Base-by-base conservation (phyloP, 2,329 filamentous ascomycete species). In the Myriosclerotinia duriaeana region DNA sequence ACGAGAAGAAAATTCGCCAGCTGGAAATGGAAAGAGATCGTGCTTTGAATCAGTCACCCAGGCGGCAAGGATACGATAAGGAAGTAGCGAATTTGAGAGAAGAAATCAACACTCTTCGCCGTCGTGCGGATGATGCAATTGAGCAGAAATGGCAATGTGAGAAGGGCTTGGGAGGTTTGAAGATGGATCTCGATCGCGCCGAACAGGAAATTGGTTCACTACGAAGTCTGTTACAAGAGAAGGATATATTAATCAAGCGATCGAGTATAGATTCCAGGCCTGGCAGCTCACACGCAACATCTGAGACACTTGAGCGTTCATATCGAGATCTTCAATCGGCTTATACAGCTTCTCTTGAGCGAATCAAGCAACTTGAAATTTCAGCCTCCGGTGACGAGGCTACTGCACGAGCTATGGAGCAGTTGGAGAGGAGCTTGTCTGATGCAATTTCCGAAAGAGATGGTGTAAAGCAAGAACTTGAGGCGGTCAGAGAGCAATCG, bases 91-190 rank as follows among this genome's bases (percentile, higher is more conserved):
- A 85, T 69, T 82, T 98, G 53, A 89, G 93, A 68, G 87, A 89
- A 34, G 95, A 99, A 76, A 90, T 99, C 69, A 91, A 90, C 62
- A 85, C 89, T 20, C 83, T 99, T 66, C 88, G 95, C 53, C 89
- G 89, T 69, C 88, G 95, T 64, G 94, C 94, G 40, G 94, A 99
- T 73, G 94, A 98, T 70, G 94, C 94, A 20, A 84, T 98, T 17
- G 92, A 97, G 75, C 91, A 96, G 74, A 98, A 98, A 78, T 98
- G 92, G 89, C 90, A 96, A 76, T 94, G 93, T 69, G 94, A 97
- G 79, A 96, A 96, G 79, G 92, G 92, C 22, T 81, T 98, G 2
- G 85, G 87, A 63, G 92, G 93, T 65, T 80, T 98, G 66, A 96
- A 97, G 80, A 97, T 97, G 90, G 94, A 98, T 75, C 86, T 99